phyloP scores from a whole-genome alignment of 768 basidiomycete genomes.

The Candolleomyces eurysporus region DNA sequence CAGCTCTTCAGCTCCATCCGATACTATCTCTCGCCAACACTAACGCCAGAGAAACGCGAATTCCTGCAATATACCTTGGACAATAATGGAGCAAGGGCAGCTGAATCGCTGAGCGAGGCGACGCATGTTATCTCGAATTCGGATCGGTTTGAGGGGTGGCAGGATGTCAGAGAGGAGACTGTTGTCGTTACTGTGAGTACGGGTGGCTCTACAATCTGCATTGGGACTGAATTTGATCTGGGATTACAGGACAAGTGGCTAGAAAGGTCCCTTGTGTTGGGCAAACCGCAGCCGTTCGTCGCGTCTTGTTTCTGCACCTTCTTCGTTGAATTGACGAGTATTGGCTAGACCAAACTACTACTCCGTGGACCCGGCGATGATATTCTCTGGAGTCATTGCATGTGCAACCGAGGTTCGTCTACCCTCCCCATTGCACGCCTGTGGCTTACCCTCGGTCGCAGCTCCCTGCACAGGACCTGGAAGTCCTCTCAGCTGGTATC shows the following conservation, averaged over 20 bases:
- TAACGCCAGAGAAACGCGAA: constrained; percentile 36
- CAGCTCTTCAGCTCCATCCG: constrained; percentile 37
- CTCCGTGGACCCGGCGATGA: constrained; percentile 72
- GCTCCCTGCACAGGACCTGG: constrained; percentile 64
- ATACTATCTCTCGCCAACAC: constrained; percentile 51
- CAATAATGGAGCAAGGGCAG: constrained; percentile 46
- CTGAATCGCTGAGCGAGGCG: constrained; percentile 30
- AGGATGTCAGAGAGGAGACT: constrained; percentile 33
- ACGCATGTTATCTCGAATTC: constrained; percentile 53
- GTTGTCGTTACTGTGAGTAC: constrained; percentile 36
- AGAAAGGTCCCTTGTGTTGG: constrained; percentile 59
- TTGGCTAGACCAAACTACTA: constrained; percentile 51
- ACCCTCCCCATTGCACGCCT: background rate
- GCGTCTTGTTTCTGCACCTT: background rate
- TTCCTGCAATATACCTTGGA: constrained; percentile 50
- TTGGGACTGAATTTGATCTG: background rate
- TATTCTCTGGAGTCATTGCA: constrained; percentile 83
- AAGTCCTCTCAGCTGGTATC: constrained; percentile 72
- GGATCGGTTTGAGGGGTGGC: constrained; percentile 52
- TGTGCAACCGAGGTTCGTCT: constrained; percentile 62
- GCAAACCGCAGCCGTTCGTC: constrained; percentile 55
- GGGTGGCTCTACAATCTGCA: background rate
- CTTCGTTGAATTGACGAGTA: background rate
- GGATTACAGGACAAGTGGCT: constrained; percentile 60
- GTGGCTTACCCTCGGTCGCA: constrained; percentile 20